A percentile compares a stretch with the other conserved stretches of the same genome.
Conservation (phyloP, 2,329 filamentous ascomycete genomes). For the Fusarium sp. region DNA sequence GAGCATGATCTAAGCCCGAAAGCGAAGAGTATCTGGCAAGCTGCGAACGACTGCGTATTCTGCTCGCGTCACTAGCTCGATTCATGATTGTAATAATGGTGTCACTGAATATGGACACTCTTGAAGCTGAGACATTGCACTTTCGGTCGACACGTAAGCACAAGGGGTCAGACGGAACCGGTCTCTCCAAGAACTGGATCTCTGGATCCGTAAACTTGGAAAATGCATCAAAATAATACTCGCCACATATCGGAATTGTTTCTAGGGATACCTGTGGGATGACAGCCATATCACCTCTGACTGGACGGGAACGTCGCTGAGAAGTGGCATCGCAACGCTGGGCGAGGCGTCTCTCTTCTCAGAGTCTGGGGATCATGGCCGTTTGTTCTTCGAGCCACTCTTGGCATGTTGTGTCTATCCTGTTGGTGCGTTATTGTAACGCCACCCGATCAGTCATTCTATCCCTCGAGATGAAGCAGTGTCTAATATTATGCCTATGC, state of each 20-base stretch:
- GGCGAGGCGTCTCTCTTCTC: neutral
- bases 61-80: too few species aligned
- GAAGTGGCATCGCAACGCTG: neutral
- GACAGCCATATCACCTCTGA: neutral
- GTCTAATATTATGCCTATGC: neutral
- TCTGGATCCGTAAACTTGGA: neutral
- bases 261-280: neutral
- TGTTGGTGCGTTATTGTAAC: neutral
- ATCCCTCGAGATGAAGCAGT: neutral
- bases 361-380: slow-evolving; percentile 1
- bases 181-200: neutral
- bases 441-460: neutral
- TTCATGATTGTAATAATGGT: too few species aligned
- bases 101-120: neutral
- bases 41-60: too few species aligned
- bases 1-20: too few species aligned
- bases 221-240: neutral
- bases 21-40: too few species aligned
- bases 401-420: neutral
- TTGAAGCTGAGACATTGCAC: slow-evolving; percentile 9
- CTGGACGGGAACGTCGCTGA: neutral
- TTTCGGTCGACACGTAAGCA: neutral
- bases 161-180: neutral
- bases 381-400: neutral
- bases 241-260: neutral